Conservation (phyloP, 371 early-diverging fungal genomes). For the Mucor saturninus region DNA sequence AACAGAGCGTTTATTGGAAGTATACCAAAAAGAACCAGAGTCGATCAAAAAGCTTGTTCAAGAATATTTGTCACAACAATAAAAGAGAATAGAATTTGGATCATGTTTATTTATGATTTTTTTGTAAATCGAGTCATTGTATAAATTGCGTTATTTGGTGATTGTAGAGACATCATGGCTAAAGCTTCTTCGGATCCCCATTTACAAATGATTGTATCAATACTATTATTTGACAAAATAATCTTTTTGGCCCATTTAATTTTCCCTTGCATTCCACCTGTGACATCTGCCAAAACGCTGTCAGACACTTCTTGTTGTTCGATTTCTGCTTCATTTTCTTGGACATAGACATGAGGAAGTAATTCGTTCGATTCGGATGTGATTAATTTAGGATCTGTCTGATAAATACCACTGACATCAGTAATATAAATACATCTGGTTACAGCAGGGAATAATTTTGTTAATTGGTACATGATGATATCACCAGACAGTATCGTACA, state of each 20-base stretch:
- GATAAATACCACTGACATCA: slow-evolving; percentile 54
- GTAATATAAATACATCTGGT: slow-evolving; percentile 55
- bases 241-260: slow-evolving; percentile 46
- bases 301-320: background rate
- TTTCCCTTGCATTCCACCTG: slow-evolving; percentile 55
- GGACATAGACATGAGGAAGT: slow-evolving; percentile 5
- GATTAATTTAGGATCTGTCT: slow-evolving; percentile 43
- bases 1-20: slow-evolving; percentile 67
- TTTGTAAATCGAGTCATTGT: slow-evolving; percentile 1
- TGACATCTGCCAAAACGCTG: slow-evolving; percentile 37
- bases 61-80: slow-evolving; percentile 34
- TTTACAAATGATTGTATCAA: slow-evolving; percentile 41
- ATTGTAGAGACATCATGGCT: slow-evolving; percentile 28
- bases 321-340: background rate
- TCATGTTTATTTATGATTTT: background rate
- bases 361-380: slow-evolving; percentile 3
- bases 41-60: slow-evolving; percentile 31
- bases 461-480: slow-evolving; percentile 44
- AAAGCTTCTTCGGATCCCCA: slow-evolving; percentile 33
- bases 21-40: slow-evolving; percentile 32
- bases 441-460: slow-evolving; percentile 27
- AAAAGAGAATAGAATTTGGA: background rate
- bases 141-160: background rate
- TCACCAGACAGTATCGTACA: slow-evolving; percentile 58
- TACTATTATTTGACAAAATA: slow-evolving; percentile 23